phyloP scores from a whole-genome alignment of 2,329 filamentous ascomycete species.

The Aspergillus pseudoglaucus region DNA sequence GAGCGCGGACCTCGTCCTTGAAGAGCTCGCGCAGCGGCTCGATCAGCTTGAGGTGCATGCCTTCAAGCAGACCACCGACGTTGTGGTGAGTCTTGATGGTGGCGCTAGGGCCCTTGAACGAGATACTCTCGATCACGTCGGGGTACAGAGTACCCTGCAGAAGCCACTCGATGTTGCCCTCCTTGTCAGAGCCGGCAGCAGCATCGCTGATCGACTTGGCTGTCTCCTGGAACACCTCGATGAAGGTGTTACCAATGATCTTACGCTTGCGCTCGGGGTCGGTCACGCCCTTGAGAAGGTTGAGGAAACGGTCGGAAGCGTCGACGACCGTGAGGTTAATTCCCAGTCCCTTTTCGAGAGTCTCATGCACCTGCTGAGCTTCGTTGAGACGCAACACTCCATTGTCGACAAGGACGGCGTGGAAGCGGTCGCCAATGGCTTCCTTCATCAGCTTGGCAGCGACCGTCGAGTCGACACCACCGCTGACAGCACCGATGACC shows the following conservation, averaged over 20 bases:
- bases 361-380: conserved; percentile 72
- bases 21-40: conserved; percentile 75
- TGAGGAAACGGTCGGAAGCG: conserved; percentile 69
- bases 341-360: conserved; percentile 68
- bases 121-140: conserved; percentile 65
- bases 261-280: conserved; percentile 87
- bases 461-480: conserved; percentile 86
- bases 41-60: conserved; percentile 47
- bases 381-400: conserved; percentile 83
- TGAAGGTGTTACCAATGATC: conserved; percentile 77
- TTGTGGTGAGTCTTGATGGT: conserved; percentile 68
- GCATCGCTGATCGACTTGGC: conserved; percentile 67
- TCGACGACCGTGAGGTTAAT: conserved; percentile 90
- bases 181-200: conserved; percentile 54
- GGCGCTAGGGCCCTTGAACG: conserved; percentile 64
- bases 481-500: conserved; percentile 72
- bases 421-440: conserved; percentile 79
- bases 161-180: conserved; percentile 73
- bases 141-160: conserved; percentile 81
- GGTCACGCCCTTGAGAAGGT: conserved; percentile 63
- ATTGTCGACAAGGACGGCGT: conserved; percentile 79
- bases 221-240: conserved; percentile 76
- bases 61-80: conserved; percentile 41
- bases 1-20: conserved; percentile 71
- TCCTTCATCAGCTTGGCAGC: conserved; percentile 79